Base-by-base conservation (phyloP, 331 rosid genomes). In the Pyrus hybrid region DNA sequence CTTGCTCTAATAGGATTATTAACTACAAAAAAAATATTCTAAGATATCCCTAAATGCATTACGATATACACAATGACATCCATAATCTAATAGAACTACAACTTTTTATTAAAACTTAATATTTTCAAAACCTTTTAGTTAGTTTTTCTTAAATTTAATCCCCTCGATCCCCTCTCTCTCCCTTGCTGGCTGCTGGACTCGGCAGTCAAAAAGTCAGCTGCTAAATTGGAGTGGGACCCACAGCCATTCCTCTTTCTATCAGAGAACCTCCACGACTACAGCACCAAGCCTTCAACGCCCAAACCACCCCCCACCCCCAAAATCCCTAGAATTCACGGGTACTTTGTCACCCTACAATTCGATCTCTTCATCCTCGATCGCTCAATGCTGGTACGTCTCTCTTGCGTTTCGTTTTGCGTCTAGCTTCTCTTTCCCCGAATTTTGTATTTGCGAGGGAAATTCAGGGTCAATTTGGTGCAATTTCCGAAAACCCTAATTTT, bases 341-440 rank as follows among this genome's bases (percentile, higher is more conserved):
- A 28, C 76, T 77, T 51, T 76, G 78, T 83, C 75, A 49, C 75
- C 45, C 14, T 32, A 53, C 77, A 61, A 61, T 85, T 68, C 79
- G 80, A 78, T 79, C 81, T 57, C 86, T 72, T n/a, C 47, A 83
- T 72, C 62, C 72, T 73, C 73, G 80, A 85, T 85, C 81, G 76
- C 76, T 85, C 88, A 87, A 87, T 85, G 91, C 90, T 30, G 90
- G 85, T 82, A 69, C 17, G 73, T 53, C 5, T 35, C 29, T 67
- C 69, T 77, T 67, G 53, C 67, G n/a, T 75, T 73, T 75, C 33
- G 32, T 67, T 77, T 21, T 21, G 16, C n/a, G 5, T 64, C n/a
- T 28, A 63, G 80, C 41, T 66, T 71, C 63, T 9, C 16, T 41
- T 6, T 66, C 63, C 62, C 56, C 30, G 65, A 69, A 80, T 63